A percentile compares a stretch with the other conserved stretches of the same genome.
phyloP scores from a whole-genome alignment of 305 asterid genomes.

The Fraxinus ornus region DNA sequence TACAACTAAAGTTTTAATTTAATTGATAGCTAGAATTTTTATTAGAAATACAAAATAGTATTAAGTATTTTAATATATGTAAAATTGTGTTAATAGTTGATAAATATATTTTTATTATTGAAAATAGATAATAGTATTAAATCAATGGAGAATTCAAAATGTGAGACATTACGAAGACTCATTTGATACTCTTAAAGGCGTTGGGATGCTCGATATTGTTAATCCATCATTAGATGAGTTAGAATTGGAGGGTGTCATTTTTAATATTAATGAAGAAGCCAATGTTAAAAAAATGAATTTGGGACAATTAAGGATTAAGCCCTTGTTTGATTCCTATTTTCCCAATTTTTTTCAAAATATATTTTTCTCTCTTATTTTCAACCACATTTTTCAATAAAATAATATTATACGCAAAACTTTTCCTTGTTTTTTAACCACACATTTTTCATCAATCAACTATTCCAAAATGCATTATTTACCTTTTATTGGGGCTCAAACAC shows the following conservation, averaged over 20 bases:
- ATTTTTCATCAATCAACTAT: background rate
- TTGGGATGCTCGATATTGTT: background rate
- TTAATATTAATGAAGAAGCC: background rate
- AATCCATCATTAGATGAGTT: background rate
- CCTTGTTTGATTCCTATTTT: background rate
- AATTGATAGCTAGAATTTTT: background rate
- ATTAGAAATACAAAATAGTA: background rate
- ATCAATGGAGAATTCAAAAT: background rate
- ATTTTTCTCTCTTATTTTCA: background rate
- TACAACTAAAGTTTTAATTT: background rate
- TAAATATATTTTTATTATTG: no score
- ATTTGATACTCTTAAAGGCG: background rate
- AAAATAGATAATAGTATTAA: background rate
- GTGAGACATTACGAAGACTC: background rate
- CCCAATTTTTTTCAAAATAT: background rate
- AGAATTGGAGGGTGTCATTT: background rate
- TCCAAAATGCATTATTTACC: background rate
- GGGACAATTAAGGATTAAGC: background rate
- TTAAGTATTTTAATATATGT: background rate
- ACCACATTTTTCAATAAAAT: background rate
- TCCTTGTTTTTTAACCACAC: no score
- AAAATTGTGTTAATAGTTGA: background rate
- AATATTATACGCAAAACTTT: background rate
- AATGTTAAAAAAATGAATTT: background rate
- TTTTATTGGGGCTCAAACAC: background rate